Evolutionary conservation across 805 yeast species (phyloP), one percentile per base, ranked within the genome.

Genomic region (Kazachstania bromeliacearum): DNA sequence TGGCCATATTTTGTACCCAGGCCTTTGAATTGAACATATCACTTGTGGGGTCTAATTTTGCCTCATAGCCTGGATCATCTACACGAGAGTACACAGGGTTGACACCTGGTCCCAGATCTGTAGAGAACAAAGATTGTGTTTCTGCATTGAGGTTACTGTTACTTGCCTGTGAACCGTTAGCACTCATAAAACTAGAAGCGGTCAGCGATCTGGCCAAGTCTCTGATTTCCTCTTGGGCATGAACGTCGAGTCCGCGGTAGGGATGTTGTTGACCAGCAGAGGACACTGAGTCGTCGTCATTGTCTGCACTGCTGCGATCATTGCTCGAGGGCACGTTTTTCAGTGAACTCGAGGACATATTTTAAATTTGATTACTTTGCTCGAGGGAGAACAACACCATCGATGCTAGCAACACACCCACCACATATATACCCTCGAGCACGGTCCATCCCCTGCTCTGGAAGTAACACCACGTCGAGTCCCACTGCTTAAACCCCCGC

Each of bases 1-100:
- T 73, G 40, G 77, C 64, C 60, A 77, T 55, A 47, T 79, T 79
- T 50, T 75, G 75, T 37, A 79, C 76, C 87, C 87, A 79, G 37
- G 68, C 71, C 48, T 69, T 72, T 35, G 81, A 67, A 45, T 70
- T 68, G 51, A 79, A 79, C 5, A 68, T 50, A n/a, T 71, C 78
- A 35, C 71, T 63, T 16, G 64, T 62, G 1, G 87, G 87, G 49
- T 79, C 75, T 46, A 79, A 61, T 35, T 63, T 48, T n/a, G 71
- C 66, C 36, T 63, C 58, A 35, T 57, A 57, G 3, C 43, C 43
- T 3, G 45, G 40, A 9, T 42, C 43, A 13, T 40, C 39, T 8
- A 44, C 29, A 18, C 31, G 40, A 10, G 41, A 35, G 20, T 41
- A 49, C 9, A 53, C 45, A 5, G 59, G 60, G 31, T 53, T 52